Conservation (phyloP, 1,284 basidiomycete genomes). For the Microbotryum violaceum region DNA sequence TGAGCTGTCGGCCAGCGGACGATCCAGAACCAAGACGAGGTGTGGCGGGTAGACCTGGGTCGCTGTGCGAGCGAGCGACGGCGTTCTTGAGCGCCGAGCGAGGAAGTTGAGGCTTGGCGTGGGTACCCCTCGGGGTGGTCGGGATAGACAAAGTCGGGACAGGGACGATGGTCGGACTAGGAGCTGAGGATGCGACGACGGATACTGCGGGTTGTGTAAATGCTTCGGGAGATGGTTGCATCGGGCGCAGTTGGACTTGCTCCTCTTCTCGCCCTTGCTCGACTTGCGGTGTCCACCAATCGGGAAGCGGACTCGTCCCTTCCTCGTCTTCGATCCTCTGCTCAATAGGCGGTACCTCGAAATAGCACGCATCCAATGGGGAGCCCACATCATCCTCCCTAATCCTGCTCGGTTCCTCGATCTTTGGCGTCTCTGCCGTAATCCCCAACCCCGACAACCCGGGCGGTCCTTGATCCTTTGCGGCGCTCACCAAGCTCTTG, state of each 20-base stretch:
- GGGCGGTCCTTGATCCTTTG: neutral
- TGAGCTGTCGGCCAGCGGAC: neutral
- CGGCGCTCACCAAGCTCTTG: neutral
- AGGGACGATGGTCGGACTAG: too few relatives aligned
- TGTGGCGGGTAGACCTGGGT: conserved; percentile 19
- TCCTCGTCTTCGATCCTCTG: neutral
- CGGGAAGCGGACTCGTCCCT: too few relatives aligned
- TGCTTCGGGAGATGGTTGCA: conserved; percentile 9
- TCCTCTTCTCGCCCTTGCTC: conserved; percentile 22
- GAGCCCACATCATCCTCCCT: neutral
- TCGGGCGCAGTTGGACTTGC: conserved; percentile 34
- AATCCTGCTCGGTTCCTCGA: neutral
- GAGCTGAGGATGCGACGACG: too few relatives aligned
- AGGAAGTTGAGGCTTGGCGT: neutral
- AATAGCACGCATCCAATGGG: conserved; percentile 12
- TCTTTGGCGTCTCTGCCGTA: conserved; percentile 18
- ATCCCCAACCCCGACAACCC: conserved; percentile 15
- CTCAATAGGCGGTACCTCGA: conserved; percentile 10
- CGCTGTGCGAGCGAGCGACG: conserved; percentile 7
- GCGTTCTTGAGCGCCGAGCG: conserved; percentile 24
- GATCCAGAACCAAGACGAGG: conserved; percentile 6
- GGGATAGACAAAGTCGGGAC: too few relatives aligned
- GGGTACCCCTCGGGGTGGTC: conserved; percentile 15
- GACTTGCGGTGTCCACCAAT: neutral
- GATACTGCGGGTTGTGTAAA: too few relatives aligned